A percentile compares a stretch with the other conserved stretches of the same genome.
Evolutionary conservation across 108 stramenopile genomes (phyloP).

Genomic region (Pinguiococcus pyrenoidosus): DNA sequence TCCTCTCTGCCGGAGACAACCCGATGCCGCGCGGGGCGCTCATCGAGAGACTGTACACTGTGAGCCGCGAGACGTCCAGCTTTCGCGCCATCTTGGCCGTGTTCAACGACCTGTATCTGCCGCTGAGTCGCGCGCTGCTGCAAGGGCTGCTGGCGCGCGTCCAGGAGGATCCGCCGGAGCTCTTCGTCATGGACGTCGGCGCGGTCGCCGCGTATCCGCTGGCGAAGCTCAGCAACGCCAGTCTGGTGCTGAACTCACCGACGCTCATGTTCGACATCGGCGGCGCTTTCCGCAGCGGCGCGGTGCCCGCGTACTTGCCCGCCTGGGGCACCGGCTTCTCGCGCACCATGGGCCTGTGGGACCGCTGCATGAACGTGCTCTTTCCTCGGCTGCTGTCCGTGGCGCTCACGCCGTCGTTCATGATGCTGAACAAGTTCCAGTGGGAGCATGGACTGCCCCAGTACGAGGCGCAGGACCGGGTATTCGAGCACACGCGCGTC

Average conservation of each 20-base stretch:
- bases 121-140: constrained; percentile 10
- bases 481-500: constrained; percentile 10
- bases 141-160: constrained; percentile 3
- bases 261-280: constrained; percentile 14
- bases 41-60: too few species aligned
- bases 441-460: neutral
- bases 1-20: too few species aligned
- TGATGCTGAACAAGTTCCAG: constrained; percentile 14
- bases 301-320: constrained; percentile 10
- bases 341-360: constrained; percentile 10
- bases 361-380: constrained; percentile 11
- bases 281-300: neutral
- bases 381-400: constrained; percentile 15
- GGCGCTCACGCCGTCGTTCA: constrained; percentile 18
- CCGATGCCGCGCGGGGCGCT: too few species aligned
- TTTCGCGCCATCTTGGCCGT: constrained; percentile 14
- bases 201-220: constrained; percentile 4
- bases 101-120: constrained; percentile 16
- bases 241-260: constrained; percentile 17
- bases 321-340: constrained; percentile 18
- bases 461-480: constrained; percentile 7
- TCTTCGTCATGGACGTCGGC: neutral
- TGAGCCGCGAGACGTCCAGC: constrained; percentile 2
- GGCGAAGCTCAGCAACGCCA: constrained; percentile 11
- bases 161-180: neutral